Evolutionary conservation across 2,329 filamentous ascomycete species (phyloP), one percentile per base, ranked within the genome.

Genomic region (Ophiostoma angusticollis): DNA sequence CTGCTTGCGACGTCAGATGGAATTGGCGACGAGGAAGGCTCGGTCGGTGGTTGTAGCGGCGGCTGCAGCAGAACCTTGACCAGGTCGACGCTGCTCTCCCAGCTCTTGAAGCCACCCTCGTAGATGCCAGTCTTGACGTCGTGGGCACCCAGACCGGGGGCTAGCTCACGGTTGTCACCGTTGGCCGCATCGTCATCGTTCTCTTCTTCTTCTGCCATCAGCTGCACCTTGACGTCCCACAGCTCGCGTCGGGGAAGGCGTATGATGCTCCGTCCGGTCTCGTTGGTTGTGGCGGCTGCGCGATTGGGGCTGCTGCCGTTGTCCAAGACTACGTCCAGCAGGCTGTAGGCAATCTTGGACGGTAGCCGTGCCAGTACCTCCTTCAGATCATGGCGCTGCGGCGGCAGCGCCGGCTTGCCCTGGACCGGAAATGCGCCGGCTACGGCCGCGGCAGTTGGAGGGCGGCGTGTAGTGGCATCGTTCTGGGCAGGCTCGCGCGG

Each of bases 101-200:
- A 91, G 51, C 80, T 87, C 63, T 91, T 91, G 63, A 89, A 86
- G 18, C 84, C 84, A 41, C 84, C 84, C 60, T 91, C 84, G 58
- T 91, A 91, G 43, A 89, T 73, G 37, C 83, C 83, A 40, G 81
- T 82, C 56, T 77, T 80, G 47, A 91, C 78, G 57, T 91, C 84
- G 46, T 82, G 76, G 45, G 70, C 67, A 28, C 74, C 78, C 25
- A 84, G 62, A 2, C 70, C 68, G 19, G 69, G 54, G 18, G 59
- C 58, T 6, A 59, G 52, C 38, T 70, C 63, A 12, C 25, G 19
- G 16, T 47, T 46, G 13, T 64, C 58, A 12, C 54, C 43, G 30
- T 58, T 57, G 21, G 55, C 52, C 27, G 55, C 54, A 32, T 60
- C 61, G 31, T 70, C 72, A 31, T 74, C 74, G 52, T 78, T 74